phyloP scores from a whole-genome alignment of 805 yeast species.

The Kodamaea jinghongensis region DNA sequence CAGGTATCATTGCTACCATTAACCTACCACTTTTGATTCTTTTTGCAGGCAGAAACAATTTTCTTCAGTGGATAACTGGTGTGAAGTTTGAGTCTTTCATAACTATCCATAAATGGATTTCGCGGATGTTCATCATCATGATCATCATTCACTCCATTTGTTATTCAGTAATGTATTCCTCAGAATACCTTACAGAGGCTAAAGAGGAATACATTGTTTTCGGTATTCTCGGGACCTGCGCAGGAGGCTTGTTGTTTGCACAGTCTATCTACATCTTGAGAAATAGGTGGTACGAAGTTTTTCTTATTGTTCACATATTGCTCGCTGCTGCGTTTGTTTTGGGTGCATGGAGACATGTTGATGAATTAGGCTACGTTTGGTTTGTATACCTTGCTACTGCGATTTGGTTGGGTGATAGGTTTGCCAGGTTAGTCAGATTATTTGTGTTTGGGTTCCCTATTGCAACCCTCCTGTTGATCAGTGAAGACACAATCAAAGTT shows the following conservation, averaged over 20 bases:
- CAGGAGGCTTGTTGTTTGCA: constrained; percentile 41
- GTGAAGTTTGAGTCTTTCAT: constrained; percentile 15
- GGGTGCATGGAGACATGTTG: constrained; percentile 49
- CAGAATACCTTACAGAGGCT: constrained; percentile 15
- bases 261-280: constrained; percentile 48
- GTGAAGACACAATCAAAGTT: constrained; percentile 48
- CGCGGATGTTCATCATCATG: constrained; percentile 17
- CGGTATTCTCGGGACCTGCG: constrained; percentile 28
- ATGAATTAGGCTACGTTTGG: constrained; percentile 30
- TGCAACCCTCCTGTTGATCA: constrained; percentile 34
- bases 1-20: constrained; percentile 49
- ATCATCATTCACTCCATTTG: constrained; percentile 19
- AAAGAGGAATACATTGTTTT: constrained; percentile 21
- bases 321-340: constrained; percentile 47
- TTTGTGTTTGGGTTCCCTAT: constrained; percentile 33
- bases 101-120: constrained; percentile 23
- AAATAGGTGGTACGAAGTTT: constrained; percentile 48
- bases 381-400: constrained; percentile 27
- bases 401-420: constrained; percentile 39
- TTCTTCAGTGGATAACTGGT: constrained; percentile 14
- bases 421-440: constrained; percentile 31
- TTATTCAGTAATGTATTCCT: constrained; percentile 10
- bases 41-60: constrained; percentile 52
- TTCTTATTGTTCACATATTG: constrained; percentile 55
- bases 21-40: constrained; percentile 58